Conservation (phyloP, 768 basidiomycete species). For the Pleurotus tuoliensis region DNA sequence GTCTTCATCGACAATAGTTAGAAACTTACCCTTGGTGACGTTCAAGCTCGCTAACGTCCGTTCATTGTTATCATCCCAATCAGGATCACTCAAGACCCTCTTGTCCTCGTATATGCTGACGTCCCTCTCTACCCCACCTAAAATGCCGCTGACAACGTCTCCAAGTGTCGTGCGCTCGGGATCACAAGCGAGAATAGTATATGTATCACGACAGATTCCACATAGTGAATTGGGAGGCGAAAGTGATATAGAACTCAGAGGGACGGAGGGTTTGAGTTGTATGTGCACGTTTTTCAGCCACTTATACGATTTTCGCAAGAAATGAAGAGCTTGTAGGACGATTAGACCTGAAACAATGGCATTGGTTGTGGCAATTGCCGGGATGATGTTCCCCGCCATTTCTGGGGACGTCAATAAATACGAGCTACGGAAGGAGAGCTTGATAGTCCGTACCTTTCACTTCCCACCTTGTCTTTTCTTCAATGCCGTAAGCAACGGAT, state of each 20-base stretch:
- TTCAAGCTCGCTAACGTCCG: slow-evolving; percentile 79
- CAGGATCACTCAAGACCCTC: slow-evolving; percentile 84
- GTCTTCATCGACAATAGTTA: slow-evolving; percentile 88
- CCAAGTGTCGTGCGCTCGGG: slow-evolving; percentile 63
- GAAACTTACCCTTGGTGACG: slow-evolving; percentile 79
- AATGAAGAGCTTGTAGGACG: slow-evolving; percentile 86
- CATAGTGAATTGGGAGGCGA: slow-evolving; percentile 73
- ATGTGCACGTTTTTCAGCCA: slow-evolving; percentile 72
- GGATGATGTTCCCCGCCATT: slow-evolving; percentile 99
- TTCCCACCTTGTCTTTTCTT: slow-evolving; percentile 89
- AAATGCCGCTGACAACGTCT: slow-evolving; percentile 64
- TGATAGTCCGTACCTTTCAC: slow-evolving; percentile 74
- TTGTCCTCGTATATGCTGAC: slow-evolving; percentile 86
- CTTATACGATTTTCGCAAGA: slow-evolving; percentile 64
- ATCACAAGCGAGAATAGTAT: slow-evolving; percentile 72
- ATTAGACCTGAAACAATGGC: slow-evolving; percentile 95
- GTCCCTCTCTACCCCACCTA: slow-evolving; percentile 55
- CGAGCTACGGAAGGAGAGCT: neutral
- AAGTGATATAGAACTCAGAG: slow-evolving; percentile 66
- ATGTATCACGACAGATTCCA: slow-evolving; percentile 84
- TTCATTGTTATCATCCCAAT: slow-evolving; percentile 87
- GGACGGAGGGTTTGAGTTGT: slow-evolving; percentile 74
- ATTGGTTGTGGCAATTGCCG: slow-evolving; percentile 98
- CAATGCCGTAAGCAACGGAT: slow-evolving; percentile 86
- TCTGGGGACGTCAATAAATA: slow-evolving; percentile 42